Evolutionary conservation across 176 grass and related monocot species (phyloP).

Genomic region (Carex cristatella): DNA sequence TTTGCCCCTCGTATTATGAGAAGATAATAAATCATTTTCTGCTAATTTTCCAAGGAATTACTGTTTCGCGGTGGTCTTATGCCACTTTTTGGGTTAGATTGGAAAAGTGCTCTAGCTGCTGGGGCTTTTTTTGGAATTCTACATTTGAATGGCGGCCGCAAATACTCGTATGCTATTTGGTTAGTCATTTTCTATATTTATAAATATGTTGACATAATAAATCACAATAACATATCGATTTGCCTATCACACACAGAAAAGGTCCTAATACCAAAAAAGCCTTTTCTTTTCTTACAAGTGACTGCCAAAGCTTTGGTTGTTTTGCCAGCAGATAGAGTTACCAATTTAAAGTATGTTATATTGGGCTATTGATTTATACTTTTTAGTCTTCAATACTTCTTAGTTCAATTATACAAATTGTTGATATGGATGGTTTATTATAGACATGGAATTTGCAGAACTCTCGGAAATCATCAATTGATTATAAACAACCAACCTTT

Average conservation of each 20-base stretch:
- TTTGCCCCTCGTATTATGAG: neutral
- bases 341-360: neutral
- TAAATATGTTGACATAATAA: neutral
- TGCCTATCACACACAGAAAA: neutral
- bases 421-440: neutral
- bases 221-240: neutral
- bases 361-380: neutral
- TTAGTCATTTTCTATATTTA: constrained; percentile 13
- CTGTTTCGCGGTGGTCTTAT: constrained; percentile 74
- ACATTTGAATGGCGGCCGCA: constrained; percentile 72
- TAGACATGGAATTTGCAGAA: neutral
- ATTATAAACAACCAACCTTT: neutral
- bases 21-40: neutral
- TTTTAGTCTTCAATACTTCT: neutral
- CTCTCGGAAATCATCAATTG: neutral
- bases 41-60: constrained; percentile 50
- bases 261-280: neutral
- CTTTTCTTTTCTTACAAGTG: neutral
- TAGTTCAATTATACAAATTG: neutral
- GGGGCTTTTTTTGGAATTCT: constrained; percentile 71
- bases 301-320: neutral
- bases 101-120: constrained; percentile 53
- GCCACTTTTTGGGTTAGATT: constrained; percentile 76
- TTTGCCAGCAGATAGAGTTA: neutral
- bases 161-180: constrained; percentile 71